Base-by-base conservation (phyloP, 176 grass and related monocot species). In the Cenchrus americanus region DNA sequence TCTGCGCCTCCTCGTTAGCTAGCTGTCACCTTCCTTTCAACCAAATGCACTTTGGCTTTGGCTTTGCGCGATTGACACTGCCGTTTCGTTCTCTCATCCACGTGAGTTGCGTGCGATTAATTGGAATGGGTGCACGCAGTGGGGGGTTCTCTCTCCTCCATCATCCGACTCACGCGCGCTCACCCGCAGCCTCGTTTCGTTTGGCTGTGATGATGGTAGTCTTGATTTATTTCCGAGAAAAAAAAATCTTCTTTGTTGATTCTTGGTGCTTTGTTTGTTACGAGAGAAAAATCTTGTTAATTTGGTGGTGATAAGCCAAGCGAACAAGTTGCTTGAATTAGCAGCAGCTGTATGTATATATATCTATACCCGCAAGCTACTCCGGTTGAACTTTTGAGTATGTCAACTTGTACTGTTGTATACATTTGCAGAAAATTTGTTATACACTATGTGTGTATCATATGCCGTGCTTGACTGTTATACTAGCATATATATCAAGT, bases 71-170 rank as follows among this genome's bases (percentile, higher is more conserved):
- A 34, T 58, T 81, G 66, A 70, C 66, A 58, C 34, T 70, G 65
- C 50, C 64, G 18, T 19, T 59, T 75, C 10, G 13, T 11, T 27
- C 15, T 37, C 15, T 23, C 48, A 14, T 8, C 34, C 65, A 81
- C 79, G 79, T 81, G 79, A 81, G 6, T 44, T 46, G 2, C 23
- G 66, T 81, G 79, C 79, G 66, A 68, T 44, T 81, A 69, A 70
- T 69, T 42, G 23, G 54, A 6, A 8, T 81, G 51, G 52, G 14
- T 26, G 48, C n/a, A n/a, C n/a, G n/a, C 27, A 30, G 27, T 30
- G 27, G 27, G 27, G 47, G 5, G 30, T 1, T 49, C 24, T 14
- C 24, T 14, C 4, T 9, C 5, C 34, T 37, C 34, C 34, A 37
- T 37, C 34, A 37, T 37, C 15, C 17, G 7, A 42, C 26, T 53